Percentiles rank a stretch among this genome's conserved stretches.
phyloP scores from a whole-genome alignment of 176 grass and related monocot species.

The Olyra latifolia region DNA sequence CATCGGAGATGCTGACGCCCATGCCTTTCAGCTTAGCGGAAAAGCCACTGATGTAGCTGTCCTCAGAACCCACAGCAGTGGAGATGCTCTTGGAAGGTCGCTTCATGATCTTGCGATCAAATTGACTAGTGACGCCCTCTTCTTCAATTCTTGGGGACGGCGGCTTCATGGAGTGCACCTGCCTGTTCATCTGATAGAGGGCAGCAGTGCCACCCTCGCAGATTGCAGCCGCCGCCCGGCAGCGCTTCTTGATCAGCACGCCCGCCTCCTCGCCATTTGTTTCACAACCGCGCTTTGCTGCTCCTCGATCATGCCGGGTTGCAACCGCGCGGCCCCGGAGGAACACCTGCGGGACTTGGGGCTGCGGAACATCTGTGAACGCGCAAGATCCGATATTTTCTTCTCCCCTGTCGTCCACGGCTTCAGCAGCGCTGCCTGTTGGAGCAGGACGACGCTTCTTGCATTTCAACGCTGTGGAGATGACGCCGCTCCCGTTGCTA shows the following conservation, averaged over 20 bases:
- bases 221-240: not conserved
- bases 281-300: not conserved
- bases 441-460: not conserved
- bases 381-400: not conserved
- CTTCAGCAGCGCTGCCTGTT: not conserved
- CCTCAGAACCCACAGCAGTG: not conserved
- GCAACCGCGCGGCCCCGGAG: not conserved
- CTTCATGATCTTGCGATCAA: not conserved
- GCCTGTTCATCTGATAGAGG: not conserved
- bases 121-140: not conserved
- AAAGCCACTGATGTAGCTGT: too few species aligned
- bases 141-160: not conserved
- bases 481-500: not conserved
- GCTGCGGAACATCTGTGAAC: too few species aligned
- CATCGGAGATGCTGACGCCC: not conserved
- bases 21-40: not conserved
- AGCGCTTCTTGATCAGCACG: not conserved
- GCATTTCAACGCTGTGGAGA: too few species aligned
- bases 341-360: not conserved
- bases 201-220: not conserved
- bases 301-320: too few species aligned
- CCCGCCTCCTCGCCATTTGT: not conserved
- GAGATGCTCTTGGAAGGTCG: conserved; percentile 7
- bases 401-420: not conserved
- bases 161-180: not conserved